Evolutionary conservation across 495 filamentous ascomycete species (phyloP).

Genomic region (Schizothecium vesticola): DNA sequence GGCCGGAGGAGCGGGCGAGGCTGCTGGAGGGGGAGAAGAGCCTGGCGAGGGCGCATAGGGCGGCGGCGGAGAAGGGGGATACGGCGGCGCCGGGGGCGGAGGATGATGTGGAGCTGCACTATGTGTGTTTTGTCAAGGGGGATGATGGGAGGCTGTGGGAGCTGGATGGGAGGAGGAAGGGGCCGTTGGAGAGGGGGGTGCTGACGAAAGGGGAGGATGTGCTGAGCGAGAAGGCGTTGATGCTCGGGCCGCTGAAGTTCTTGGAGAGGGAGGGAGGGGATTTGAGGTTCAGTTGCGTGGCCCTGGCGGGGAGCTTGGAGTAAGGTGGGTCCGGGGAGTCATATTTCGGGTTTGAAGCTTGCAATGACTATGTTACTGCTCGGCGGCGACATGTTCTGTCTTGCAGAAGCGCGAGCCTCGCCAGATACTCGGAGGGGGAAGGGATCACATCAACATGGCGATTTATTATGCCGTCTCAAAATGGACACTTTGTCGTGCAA

Average conservation of each 20-base stretch:
- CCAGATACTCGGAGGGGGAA: background rate
- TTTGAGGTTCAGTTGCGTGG: constrained; percentile 67
- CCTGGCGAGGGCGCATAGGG: constrained; percentile 66
- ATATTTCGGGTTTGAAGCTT: background rate
- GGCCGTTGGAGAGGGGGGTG: constrained; percentile 56
- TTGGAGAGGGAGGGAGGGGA: constrained; percentile 62
- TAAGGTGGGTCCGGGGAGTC: constrained; percentile 21
- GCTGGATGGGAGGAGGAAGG: constrained; percentile 73
- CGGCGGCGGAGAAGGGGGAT: constrained; percentile 66
- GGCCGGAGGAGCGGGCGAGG: constrained; percentile 55
- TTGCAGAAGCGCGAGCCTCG: background rate
- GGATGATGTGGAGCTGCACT: constrained; percentile 71
- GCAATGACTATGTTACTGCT: background rate
- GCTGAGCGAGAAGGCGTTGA: constrained; percentile 59
- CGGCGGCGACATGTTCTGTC: background rate
- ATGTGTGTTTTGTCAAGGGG: constrained; percentile 78
- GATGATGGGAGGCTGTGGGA: constrained; percentile 69
- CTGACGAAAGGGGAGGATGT: constrained; percentile 59
- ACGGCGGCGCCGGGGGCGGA: constrained; percentile 63
- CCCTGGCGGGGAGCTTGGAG: constrained; percentile 61
- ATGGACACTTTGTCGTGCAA: background rate
- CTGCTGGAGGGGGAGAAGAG: constrained; percentile 67
- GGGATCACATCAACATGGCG: background rate
- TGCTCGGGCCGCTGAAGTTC: constrained; percentile 55
- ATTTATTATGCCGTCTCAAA: background rate